Percentiles rank a stretch among this genome's conserved stretches.
Evolutionary conservation across 208 protist genomes (phyloP).

Genomic region (Leishmania lainsoni): DNA sequence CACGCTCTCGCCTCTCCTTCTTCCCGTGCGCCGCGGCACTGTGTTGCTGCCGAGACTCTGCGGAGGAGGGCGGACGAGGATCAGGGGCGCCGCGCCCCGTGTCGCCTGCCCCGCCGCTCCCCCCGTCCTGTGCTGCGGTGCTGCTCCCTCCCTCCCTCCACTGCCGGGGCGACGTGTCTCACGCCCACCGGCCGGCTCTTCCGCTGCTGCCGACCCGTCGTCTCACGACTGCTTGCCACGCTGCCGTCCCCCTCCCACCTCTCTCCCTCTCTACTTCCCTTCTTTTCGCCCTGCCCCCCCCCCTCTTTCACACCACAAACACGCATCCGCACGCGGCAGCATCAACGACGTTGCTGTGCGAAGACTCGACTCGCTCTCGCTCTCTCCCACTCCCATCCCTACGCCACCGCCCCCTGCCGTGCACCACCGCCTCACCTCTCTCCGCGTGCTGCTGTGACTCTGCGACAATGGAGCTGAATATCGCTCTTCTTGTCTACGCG

Average conservation of each 20-base stretch:
- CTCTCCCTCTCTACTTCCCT: not conserved
- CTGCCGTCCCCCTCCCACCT: not conserved
- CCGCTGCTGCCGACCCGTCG: too few relatives aligned
- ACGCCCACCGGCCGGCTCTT: not conserved
- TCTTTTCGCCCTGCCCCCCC: not conserved
- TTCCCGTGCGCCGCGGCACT: not conserved
- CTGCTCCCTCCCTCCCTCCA: too few relatives aligned
- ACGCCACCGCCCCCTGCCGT: not conserved
- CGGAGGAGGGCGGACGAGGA: not conserved
- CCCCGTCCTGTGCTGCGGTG: not conserved
- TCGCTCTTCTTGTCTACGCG: slow-evolving; percentile 52
- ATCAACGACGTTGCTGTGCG: not conserved
- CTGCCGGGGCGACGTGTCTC: not conserved
- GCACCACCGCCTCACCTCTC: not conserved
- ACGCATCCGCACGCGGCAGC: not conserved
- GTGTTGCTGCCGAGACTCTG: not conserved
- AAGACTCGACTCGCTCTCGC: not conserved
- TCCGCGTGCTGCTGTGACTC: not conserved
- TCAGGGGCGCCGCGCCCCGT: too few relatives aligned
- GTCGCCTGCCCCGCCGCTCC: too few relatives aligned
- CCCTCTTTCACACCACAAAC: too few relatives aligned
- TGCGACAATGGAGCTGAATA: slow-evolving; percentile 7
- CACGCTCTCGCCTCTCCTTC: not conserved
- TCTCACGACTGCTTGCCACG: too few relatives aligned
- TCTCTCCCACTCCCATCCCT: not conserved